phyloP scores from a whole-genome alignment of 2,329 filamentous ascomycete genomes.

The Biscogniauxia mediterranea region DNA sequence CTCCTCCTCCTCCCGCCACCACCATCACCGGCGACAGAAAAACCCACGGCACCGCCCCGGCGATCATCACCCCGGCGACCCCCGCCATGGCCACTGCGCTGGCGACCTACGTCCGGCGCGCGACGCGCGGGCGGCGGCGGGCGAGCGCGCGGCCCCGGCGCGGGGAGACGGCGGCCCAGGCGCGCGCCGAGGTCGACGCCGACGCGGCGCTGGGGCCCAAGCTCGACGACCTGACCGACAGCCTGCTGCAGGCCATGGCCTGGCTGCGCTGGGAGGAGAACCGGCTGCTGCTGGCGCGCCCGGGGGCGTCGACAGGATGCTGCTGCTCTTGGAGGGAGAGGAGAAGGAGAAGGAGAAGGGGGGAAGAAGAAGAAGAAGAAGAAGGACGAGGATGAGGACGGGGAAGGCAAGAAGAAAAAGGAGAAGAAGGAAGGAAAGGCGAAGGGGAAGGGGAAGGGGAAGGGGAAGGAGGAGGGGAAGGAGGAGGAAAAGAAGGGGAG shows the following conservation, averaged over 20 bases:
- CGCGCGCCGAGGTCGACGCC: slow-evolving; percentile 19
- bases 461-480: no score
- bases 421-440: no score
- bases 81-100: background rate
- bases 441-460: no score
- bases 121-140: background rate
- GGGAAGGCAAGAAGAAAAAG: background rate
- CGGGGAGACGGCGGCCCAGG: slow-evolving; percentile 24
- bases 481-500: no score
- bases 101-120: background rate
- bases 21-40: no score
- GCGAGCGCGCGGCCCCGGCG: slow-evolving; percentile 7
- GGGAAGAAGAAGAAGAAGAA: no score
- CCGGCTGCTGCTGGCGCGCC: slow-evolving; percentile 33
- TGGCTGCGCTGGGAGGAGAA: slow-evolving; percentile 76
- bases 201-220: slow-evolving; percentile 46
- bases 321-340: slow-evolving; percentile 9
- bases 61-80: no score
- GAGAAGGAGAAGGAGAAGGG: background rate
- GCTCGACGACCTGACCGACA: slow-evolving; percentile 79
- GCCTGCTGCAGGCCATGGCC: slow-evolving; percentile 72
- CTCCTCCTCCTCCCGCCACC: no score
- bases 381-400: no score
- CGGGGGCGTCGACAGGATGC: slow-evolving; percentile 21
- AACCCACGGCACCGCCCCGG: no score